Conservation (phyloP, 495 filamentous ascomycete species). For the Penicillium longicatenatum region DNA sequence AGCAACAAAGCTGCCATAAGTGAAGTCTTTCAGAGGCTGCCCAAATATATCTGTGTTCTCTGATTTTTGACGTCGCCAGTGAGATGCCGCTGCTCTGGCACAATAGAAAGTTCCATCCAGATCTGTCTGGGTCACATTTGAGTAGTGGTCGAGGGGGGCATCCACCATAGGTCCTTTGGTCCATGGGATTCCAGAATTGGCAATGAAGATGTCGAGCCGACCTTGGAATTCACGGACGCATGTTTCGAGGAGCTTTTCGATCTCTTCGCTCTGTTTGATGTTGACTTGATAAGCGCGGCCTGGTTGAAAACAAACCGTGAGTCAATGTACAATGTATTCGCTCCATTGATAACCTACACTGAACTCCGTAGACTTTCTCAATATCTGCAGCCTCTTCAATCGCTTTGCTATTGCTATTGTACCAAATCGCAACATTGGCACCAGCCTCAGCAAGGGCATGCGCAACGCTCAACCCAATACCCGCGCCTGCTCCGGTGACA, state of each 20-base stretch:
- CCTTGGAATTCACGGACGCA: slow-evolving; percentile 70
- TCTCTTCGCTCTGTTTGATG: slow-evolving; percentile 58
- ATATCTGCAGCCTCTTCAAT: slow-evolving; percentile 71
- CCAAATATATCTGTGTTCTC: slow-evolving; percentile 68
- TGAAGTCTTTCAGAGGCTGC: slow-evolving; percentile 65
- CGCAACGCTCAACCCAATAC: slow-evolving; percentile 80
- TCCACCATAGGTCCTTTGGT: slow-evolving; percentile 68
- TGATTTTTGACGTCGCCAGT: slow-evolving; percentile 67
- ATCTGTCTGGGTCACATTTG: slow-evolving; percentile 70
- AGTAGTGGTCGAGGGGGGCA: slow-evolving; percentile 64
- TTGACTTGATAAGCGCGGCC: slow-evolving; percentile 78
- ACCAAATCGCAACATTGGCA: slow-evolving; percentile 87
- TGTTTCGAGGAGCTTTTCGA: slow-evolving; percentile 57
- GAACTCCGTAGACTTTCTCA: slow-evolving; percentile 75
- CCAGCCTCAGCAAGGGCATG: slow-evolving; percentile 79
- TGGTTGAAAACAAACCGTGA: slow-evolving; percentile 26
- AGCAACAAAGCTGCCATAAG: slow-evolving; percentile 71
- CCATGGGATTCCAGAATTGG: slow-evolving; percentile 79
- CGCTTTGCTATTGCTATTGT: slow-evolving; percentile 75
- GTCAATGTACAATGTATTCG: neutral
- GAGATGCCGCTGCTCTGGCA: slow-evolving; percentile 71
- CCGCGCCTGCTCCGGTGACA: slow-evolving; percentile 77
- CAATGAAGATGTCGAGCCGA: slow-evolving; percentile 77
- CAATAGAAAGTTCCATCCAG: slow-evolving; percentile 83
- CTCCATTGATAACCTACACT: slow-evolving; percentile 51